Conservation (phyloP, 2,329 filamentous ascomycete genomes). For the Pseudogymnoascus sp. region DNA sequence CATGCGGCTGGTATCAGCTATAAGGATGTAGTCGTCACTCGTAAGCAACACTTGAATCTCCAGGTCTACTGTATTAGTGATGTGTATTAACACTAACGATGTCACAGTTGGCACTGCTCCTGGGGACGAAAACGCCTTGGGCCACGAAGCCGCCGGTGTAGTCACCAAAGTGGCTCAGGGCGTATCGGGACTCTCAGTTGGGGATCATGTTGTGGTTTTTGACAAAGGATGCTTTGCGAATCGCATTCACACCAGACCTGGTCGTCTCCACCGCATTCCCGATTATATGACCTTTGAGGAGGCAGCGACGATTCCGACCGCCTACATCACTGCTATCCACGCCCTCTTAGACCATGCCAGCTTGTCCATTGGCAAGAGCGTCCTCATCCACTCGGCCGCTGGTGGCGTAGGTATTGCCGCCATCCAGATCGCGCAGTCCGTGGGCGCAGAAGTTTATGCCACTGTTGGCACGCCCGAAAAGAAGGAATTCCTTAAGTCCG, state of each 20-base stretch:
- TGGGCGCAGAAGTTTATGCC: conserved; percentile 34
- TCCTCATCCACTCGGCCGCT: conserved; percentile 19
- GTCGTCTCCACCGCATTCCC: conserved; percentile 28
- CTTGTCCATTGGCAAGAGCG: conserved; percentile 27
- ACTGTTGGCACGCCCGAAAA: conserved; percentile 29
- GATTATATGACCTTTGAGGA: conserved; percentile 32
- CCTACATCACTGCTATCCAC: conserved; percentile 38
- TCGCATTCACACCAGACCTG: conserved; percentile 9
- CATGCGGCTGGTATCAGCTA: neutral
- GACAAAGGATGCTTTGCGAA: conserved; percentile 12
- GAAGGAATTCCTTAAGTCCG: conserved; percentile 21
- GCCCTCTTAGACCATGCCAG: conserved; percentile 35
- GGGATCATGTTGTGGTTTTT: conserved; percentile 25
- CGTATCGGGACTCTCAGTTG: conserved; percentile 24
- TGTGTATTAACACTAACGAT: conserved; percentile 5
- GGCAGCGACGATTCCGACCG: conserved; percentile 35
- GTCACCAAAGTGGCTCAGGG: conserved; percentile 18
- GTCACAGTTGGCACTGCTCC: conserved; percentile 20
- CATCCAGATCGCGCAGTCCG: conserved; percentile 27
- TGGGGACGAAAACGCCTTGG: conserved; percentile 13
- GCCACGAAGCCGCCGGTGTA: conserved; percentile 25
- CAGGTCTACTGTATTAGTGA: conserved; percentile 4
- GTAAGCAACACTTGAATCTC: neutral
- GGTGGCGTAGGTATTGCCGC: conserved; percentile 19
- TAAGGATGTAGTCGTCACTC: neutral